Evolutionary conservation across 2,329 filamentous ascomycete genomes (phyloP), one percentile per base, ranked within the genome.

Genomic region (Colletotrichum euphorbiae): DNA sequence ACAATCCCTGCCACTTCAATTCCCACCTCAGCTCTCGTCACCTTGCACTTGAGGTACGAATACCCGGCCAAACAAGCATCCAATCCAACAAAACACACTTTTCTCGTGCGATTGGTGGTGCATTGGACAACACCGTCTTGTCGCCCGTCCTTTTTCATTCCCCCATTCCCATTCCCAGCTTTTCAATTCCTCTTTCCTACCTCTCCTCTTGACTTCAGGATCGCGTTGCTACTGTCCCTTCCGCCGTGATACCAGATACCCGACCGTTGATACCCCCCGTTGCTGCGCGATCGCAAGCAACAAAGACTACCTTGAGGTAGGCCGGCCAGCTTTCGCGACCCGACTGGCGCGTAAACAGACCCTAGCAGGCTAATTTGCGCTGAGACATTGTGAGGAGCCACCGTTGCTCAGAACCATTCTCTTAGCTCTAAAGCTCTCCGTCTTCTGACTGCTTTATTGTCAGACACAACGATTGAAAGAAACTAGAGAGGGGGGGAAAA

Each of bases 331-430:
- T 63, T 28, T 51, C 38, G 15, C 58, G 40, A 65, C 40, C 65
- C 48, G 9, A 36, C 46, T n/a, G 54, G 52, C 46, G 60, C 61
- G 61, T 61, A 55, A 65, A 31, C 38, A 63, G 31, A 54, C 40
- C 55, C 48, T 59, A 46, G 15, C 54, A 45, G 38, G 45, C 43
- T 54, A 65, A 69, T 52, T 67, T 56, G 67, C 67, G 43, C 62
- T 38, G 67, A 69, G 67, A 69, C 62, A 67, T 56, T 51, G 67
- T 61, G 52, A 69, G 67, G 28, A 67, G 62, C 62, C 50, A 33
- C 55, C 21, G 11, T 43, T 65, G 54, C 51, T 38, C 42, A 67
- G 50, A n/a, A 38, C 51, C n/a, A 5, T 15, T 52, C 36, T 43
- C n/a, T n/a, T n/a, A n/a, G n/a, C n/a, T n/a, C 43, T 28, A 4